Base-by-base conservation (phyloP, 768 basidiomycete genomes). In the Hygrophorus pudorinus region DNA sequence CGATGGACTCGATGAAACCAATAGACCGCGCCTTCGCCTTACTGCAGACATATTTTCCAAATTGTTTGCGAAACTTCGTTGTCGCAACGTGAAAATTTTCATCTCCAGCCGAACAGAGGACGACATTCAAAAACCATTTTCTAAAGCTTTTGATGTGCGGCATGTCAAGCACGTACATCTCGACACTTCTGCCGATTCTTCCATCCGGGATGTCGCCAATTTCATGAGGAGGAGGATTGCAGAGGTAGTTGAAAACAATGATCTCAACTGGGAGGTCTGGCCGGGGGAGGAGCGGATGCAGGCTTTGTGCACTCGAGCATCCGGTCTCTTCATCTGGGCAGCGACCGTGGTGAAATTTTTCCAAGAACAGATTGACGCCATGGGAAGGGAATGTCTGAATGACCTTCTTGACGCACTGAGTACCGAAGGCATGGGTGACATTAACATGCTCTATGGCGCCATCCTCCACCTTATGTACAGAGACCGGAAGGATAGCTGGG, bases 271-370 rank as follows among this genome's bases (percentile, higher is more conserved):
- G 33, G 37, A 37, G 17, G 30, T 12, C 0, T 56, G 54, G 54
- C 54, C 54, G 2, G 54, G 51, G 5, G 27, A 42, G 1, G 6
- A 36, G 4, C 16, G n/a, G 9, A 53, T 53, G 8, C 4, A 38
- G 4, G 16, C 2, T 6, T 30, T 58, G 13, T 48, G 41, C 5
- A 9, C 5, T 12, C 37, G 33, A 11, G 41, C 56, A 2, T 38
- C 38, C 8, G 56, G 56, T 0, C 42, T 58, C 0, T 58, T 58
- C 44, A 54, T 55, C 27, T 58, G 56, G 56, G 53, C 55, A 2
- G 28, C 48, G 7, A 53, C 51, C 5, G 56, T 52, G 2, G 41
- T 33, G 24, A 48, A 46, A 20, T 56, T 53, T 24, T 51, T 57
- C 20, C 27, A 47, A 1, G 46, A 35, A 12, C 36, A 51, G 20